Evolutionary conservation across 2,329 filamentous ascomycete genomes (phyloP), one percentile per base, ranked within the genome.

Genomic region (Catunica adiposa): DNA sequence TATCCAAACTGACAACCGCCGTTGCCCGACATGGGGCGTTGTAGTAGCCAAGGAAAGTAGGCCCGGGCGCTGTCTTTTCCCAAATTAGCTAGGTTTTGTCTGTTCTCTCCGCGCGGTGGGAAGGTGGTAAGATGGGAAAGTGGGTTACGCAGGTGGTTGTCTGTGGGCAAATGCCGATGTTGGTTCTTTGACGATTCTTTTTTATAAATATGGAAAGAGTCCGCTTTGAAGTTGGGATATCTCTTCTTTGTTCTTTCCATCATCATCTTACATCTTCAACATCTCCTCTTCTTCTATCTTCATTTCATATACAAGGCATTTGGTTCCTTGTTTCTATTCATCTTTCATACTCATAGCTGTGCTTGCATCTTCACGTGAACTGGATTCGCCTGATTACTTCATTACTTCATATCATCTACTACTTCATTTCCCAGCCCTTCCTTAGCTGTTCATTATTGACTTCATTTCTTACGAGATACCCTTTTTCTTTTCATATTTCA

Each of bases 301-400:
- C 14, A 17, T 34, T 54, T 23, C n/a, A n/a, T n/a, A 17, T 20
- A 44, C 52, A 26, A 54, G 25, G 38, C 52, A 34, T 34, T 34
- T 29, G 23, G 44, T 47, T 29, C 26, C 29, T 54, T 34, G 17
- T 20, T 23, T 25, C n/a, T 38, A 29, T 42, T 15, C 31, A n/a
- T n/a, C 31, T 34, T 37, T 6, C n/a, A 14, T 54, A 29, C 29
- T 55, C 51, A 17, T 20, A 51, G 54, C 54, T 34, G 37, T n/a
- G 26, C 20, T 23, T 31, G 23, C 25, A 5, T 51, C 9, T 31
- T n/a, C 17, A 29, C 6, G 23, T 29, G 25, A 25, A 51, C 31
- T 25, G 47, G 31, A n/a, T 51, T 51, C 23, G 23, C 31, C 23
- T 22, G 25, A n/a, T 9, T 25, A 17, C 22, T 20, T 51, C 47